A percentile compares a stretch with the other conserved stretches of the same genome.
phyloP scores from a whole-genome alignment of 2,329 filamentous ascomycete genomes.

The Aspergillus arachidicola region DNA sequence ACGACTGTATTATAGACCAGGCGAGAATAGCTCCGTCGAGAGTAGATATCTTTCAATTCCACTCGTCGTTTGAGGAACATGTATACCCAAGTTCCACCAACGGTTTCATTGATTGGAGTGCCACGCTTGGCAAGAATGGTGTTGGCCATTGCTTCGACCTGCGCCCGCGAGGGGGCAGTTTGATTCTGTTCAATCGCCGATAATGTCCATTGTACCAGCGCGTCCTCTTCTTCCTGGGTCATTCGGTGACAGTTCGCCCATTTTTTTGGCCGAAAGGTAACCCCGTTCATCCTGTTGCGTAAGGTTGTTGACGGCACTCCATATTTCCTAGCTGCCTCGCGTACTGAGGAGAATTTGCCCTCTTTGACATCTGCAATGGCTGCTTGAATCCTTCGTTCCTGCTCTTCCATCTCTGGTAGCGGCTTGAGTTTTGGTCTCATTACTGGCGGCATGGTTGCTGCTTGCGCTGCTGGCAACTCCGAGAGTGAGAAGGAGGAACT shows the following conservation, averaged over 20 bases:
- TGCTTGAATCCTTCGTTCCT: not conserved
- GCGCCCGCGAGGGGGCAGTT: not conserved
- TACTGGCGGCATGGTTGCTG: conserved; percentile 9
- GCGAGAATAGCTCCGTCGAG: conserved; percentile 11
- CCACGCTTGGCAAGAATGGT: conserved; percentile 4
- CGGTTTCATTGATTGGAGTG: not conserved
- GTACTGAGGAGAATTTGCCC: not conserved
- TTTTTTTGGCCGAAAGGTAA: not conserved
- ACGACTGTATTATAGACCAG: not conserved
- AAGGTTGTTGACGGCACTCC: conserved; percentile 4
- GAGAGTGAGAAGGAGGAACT: not conserved
- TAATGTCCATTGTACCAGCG: conserved; percentile 10
- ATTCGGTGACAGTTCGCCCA: conserved; percentile 1
- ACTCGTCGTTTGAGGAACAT: conserved; percentile 9
- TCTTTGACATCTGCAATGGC: conserved; percentile 6
- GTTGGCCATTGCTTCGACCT: conserved; percentile 16
- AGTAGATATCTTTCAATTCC: conserved; percentile 5
- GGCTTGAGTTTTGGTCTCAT: not conserved
- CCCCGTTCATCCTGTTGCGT: not conserved
- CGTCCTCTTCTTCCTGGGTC: conserved; percentile 9
- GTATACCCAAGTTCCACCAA: conserved; percentile 15
- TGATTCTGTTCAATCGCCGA: conserved; percentile 5
- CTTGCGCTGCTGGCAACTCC: not conserved
- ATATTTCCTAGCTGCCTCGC: conserved; percentile 9
- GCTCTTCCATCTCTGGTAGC: conserved; percentile 1